Conservation (phyloP, 768 basidiomycete species). For the Boletales sp. region DNA sequence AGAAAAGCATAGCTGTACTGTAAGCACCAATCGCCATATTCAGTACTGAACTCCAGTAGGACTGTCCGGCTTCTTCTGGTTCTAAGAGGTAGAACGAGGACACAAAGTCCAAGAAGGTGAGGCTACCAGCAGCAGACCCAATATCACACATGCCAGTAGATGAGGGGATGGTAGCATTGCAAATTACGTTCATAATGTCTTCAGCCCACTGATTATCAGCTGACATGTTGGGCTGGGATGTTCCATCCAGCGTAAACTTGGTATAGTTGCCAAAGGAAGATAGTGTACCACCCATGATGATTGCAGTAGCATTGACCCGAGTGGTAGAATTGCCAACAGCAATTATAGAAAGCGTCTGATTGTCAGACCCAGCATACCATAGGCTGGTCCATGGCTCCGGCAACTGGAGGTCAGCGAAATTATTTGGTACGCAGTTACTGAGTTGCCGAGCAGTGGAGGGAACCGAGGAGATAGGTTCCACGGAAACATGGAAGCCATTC, state of each 20-base stretch:
- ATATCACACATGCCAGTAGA: neutral
- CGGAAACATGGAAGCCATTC: constrained; percentile 15
- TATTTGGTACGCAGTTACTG: neutral
- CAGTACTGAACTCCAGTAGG: constrained; percentile 4
- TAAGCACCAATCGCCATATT: constrained; percentile 9
- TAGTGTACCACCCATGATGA: constrained; percentile 7
- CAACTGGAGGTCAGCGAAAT: accelerated
- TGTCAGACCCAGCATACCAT: constrained; percentile 5
- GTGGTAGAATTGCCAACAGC: neutral
- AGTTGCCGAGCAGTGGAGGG: constrained; percentile 12
- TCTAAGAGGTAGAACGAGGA: too few species aligned
- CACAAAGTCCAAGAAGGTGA: constrained; percentile 5
- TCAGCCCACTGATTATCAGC: constrained; percentile 9
- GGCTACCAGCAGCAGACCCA: neutral
- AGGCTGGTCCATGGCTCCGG: neutral
- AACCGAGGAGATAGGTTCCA: constrained; percentile 9
- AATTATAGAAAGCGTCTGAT: constrained; percentile 9
- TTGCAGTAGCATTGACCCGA: constrained; percentile 9
- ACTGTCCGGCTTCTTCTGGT: neutral
- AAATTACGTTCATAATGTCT: constrained; percentile 16
- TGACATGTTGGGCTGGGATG: constrained; percentile 10
- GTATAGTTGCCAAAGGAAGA: constrained; percentile 4
- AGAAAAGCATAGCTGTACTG: neutral
- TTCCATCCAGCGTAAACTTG: constrained; percentile 13
- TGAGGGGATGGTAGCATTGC: neutral